A percentile compares a stretch with the other conserved stretches of the same genome.
Evolutionary conservation across 805 yeast species (phyloP).

Genomic region (Nakazawaea populi): DNA sequence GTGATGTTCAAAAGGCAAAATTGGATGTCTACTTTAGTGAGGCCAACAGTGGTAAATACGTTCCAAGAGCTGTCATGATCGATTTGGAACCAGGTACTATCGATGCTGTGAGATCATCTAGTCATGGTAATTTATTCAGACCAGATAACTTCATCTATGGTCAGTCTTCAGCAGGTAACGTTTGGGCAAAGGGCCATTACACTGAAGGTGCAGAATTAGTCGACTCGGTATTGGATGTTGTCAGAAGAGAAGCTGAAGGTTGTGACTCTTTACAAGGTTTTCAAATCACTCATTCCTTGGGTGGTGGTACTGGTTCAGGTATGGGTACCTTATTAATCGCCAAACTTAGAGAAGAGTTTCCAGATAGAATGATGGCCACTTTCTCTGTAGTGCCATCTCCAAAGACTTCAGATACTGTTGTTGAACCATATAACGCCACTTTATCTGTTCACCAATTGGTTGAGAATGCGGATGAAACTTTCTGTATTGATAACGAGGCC

Average conservation of each 20-base stretch:
- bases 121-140: slow-evolving; percentile 82
- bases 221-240: slow-evolving; percentile 82
- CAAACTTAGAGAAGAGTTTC: slow-evolving; percentile 85
- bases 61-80: slow-evolving; percentile 88
- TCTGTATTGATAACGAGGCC: slow-evolving; percentile 94
- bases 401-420: slow-evolving; percentile 87
- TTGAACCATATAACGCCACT: slow-evolving; percentile 92
- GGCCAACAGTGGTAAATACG: slow-evolving; percentile 83
- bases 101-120: slow-evolving; percentile 74
- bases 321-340: slow-evolving; percentile 87
- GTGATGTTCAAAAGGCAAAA: slow-evolving; percentile 42
- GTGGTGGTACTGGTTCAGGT: slow-evolving; percentile 97
- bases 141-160: slow-evolving; percentile 90
- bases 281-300: slow-evolving; percentile 78
- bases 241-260: slow-evolving; percentile 91
- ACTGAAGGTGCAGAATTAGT: slow-evolving; percentile 95
- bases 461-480: slow-evolving; percentile 87
- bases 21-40: slow-evolving; percentile 85
- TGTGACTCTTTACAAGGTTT: slow-evolving; percentile 93
- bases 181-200: slow-evolving; percentile 96
- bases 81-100: slow-evolving; percentile 95
- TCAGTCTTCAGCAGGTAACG: slow-evolving; percentile 90
- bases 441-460: slow-evolving; percentile 87
- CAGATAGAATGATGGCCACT: slow-evolving; percentile 95
- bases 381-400: slow-evolving; percentile 92